Evolutionary conservation across 2,329 filamentous ascomycete species (phyloP).

Genomic region (Pseudogymnoascus sp.): DNA sequence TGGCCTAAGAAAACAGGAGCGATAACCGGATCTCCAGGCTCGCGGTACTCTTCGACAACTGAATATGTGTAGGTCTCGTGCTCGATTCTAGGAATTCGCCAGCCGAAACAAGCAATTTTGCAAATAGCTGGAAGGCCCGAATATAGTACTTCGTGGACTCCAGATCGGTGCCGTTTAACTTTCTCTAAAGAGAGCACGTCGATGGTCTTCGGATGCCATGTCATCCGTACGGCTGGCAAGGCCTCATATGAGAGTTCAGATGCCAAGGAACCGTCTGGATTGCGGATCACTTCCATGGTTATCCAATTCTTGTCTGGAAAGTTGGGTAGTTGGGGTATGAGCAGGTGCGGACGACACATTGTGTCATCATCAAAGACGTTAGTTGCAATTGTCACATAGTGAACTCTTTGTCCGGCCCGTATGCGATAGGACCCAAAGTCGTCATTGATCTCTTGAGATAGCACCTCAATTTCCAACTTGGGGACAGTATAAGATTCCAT

Average conservation of each 20-base stretch:
- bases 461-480: not conserved
- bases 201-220: constrained; percentile 13
- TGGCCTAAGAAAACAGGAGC: constrained; percentile 30
- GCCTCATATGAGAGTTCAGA: constrained; percentile 9
- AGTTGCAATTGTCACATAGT: constrained; percentile 1
- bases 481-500: not conserved
- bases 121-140: not conserved
- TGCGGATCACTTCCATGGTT: constrained; percentile 9
- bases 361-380: not conserved
- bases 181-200: constrained; percentile 12
- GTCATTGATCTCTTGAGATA: not conserved
- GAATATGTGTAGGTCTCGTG: constrained; percentile 19
- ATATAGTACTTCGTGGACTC: constrained; percentile 10
- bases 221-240: constrained; percentile 10
- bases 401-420: not conserved
- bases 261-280: constrained; percentile 8
- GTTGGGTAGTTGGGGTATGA: constrained; percentile 6
- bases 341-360: not conserved
- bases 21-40: constrained; percentile 13
- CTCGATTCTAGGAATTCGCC: constrained; percentile 18
- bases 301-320: constrained; percentile 7
- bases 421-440: not conserved
- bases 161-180: constrained; percentile 13
- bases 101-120: constrained; percentile 21
- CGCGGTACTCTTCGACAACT: not conserved